Base-by-base conservation (phyloP, 306 rosid species). In the Gastrolobium bilobum region DNA sequence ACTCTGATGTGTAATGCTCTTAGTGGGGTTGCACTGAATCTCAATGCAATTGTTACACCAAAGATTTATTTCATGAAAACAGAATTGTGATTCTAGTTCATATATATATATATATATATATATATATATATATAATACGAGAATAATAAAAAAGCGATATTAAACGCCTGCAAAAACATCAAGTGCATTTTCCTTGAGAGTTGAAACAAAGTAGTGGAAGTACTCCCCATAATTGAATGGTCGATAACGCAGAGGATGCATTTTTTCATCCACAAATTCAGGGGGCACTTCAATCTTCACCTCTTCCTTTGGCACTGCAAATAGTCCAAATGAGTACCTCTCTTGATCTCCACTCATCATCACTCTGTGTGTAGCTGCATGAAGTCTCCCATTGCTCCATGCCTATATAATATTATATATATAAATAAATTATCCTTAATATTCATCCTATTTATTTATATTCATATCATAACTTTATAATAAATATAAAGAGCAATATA, bases 381-480 rank as follows among this genome's bases (percentile, higher is more conserved):
- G 88, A 53, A 88, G 77, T 46, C 88, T 88, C 37, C 88, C 89
- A 59, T 88, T 88, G 82, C 92, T 90, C 92, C 95, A 90, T 4
- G 92, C 95, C 92, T 87, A 65, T 7, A 20, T 20, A 20, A 20
- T 20, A 20, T 20, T 83, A 35, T 1, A 20, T 20, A 20, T 20
- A 20, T 20, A 20, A 20, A 20, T 20, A 20, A 20, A 20, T 20
- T 20, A 20, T 20, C 26, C 26, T 20, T 20, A 20, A 20, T 20
- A 20, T 20, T n/a, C n/a, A 20, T 20, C 26, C 26, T 20, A 20
- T 20, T 20, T 20, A 20, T 20, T 20, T 20, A 20, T 20, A 20
- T 20, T 20, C 26, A 20, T 20, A 20, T 20, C 0, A 20, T 20
- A 20, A 20, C 26, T 20, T 20, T 20, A 20, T 20, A 20, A 20